Evolutionary conservation across 192 early-diverging fungal species (phyloP).

Genomic region (Backusella circina): DNA sequence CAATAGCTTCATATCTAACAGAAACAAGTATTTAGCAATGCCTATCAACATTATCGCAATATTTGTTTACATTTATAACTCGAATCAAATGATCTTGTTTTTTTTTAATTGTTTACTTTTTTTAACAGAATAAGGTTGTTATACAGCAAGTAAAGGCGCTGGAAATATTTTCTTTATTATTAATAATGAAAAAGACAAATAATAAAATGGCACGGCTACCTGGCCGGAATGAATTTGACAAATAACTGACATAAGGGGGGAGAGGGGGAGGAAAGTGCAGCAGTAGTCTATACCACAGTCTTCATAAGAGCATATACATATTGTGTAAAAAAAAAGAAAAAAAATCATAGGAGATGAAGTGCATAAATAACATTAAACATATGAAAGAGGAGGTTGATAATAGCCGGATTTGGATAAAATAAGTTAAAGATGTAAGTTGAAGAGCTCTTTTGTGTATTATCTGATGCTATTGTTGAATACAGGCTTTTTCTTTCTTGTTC

Average conservation of each 20-base stretch:
- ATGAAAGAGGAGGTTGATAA: background rate
- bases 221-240: background rate
- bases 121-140: background rate
- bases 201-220: background rate
- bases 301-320: background rate
- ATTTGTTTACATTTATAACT: background rate
- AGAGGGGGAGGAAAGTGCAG: background rate
- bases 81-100: background rate
- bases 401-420: background rate
- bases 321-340: background rate
- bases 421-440: background rate
- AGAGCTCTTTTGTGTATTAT: background rate
- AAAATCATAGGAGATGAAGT: background rate
- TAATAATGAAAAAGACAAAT: background rate
- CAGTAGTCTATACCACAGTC: constrained; percentile 5
- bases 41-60: background rate
- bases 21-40: background rate
- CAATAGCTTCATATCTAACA: background rate
- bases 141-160: background rate
- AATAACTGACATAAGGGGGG: background rate
- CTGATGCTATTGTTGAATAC: background rate
- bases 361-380: background rate
- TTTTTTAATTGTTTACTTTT: constrained; percentile 5
- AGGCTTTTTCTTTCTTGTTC: background rate
- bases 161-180: constrained; percentile 1